Evolutionary conservation across 2,329 filamentous ascomycete genomes (phyloP), one percentile per base, ranked within the genome.

Genomic region (Magnaporthales sp.): DNA sequence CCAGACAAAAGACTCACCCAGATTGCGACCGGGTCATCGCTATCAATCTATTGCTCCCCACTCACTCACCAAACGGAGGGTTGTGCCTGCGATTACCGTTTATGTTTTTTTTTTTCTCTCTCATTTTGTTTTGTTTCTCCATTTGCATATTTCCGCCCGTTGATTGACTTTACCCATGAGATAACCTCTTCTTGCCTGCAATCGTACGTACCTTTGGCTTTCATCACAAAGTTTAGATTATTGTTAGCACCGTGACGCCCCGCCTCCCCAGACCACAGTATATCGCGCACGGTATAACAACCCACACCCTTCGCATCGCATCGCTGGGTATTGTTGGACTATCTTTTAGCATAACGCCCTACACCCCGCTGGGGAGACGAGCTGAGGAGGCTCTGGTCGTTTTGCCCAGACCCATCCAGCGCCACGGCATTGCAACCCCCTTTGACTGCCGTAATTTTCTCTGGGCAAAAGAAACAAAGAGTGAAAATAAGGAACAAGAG

Each of bases 311-410:
- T 58, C 22, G 22, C 54, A 26, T 58, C 24, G n/a, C n/a, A 58
- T 58, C 54, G n/a, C n/a, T 58, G 38, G n/a, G 54, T 58, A n/a
- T 58, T 58, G 54, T n/a, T 58, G n/a, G 54, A 26, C n/a, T 58
- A 26, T 58, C 54, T 26, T 8, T 58, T 58, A 58, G 54, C 24
- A 58, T 26, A 58, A 58, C 54, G 54, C 54, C 54, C 54, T 58
- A 58, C 54, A 15, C 54, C 54, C 22, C 24, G 54, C 54, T 58
- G 54, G 54, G 54, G 54, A 26, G 24, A 15, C n/a, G n/a, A 58
- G 54, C 54, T 58, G 54, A 26, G 54, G 54, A 58, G 54, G 54
- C 54, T 58, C 54, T 58, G 54, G 54, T 58, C 54, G n/a, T 24
- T 58, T 58, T 26, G 54, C 54, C 54, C 54, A 58, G 54, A 22